These are phyloP conservation scores for Achlya hypogyna DNA, from an alignment of 352 stramenopile genomes.

Conservation along the genomic window DNA sequence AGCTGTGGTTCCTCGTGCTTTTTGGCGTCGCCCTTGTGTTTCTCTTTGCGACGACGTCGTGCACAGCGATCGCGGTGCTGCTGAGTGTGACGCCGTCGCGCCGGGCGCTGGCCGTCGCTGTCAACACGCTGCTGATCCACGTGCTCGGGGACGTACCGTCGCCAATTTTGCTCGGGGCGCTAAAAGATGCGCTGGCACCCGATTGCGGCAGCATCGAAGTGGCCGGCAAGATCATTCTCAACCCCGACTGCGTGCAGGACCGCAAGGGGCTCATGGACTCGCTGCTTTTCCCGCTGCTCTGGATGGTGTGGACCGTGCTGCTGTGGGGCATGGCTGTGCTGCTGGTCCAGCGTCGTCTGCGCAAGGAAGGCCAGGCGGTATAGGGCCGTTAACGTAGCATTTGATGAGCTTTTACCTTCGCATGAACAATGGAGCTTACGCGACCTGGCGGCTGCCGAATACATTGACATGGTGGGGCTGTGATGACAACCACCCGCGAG, in stretches of 20 bases:
- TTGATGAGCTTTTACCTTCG: too few species aligned
- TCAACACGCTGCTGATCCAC: constrained; percentile 89
- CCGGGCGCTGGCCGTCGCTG: constrained; percentile 83
- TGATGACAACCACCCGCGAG: too few species aligned
- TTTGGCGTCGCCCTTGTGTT: constrained; percentile 61
- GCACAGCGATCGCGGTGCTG: constrained; percentile 83
- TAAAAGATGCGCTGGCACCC: constrained; percentile 91
- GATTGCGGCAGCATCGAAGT: constrained; percentile 68
- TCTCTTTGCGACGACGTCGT: constrained; percentile 64
- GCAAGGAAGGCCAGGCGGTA: not conserved
- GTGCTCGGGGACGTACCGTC: constrained; percentile 90
- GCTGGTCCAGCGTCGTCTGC: constrained; percentile 3
- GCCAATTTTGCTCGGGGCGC: constrained; percentile 85
- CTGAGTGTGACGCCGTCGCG: constrained; percentile 80
- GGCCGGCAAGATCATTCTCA: constrained; percentile 44
- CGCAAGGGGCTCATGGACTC: constrained; percentile 49
- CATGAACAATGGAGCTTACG: too few species aligned
- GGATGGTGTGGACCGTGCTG: constrained; percentile 60
- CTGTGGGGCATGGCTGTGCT: constrained; percentile 29
- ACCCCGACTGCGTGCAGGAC: constrained; percentile 55
- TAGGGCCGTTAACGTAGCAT: too few species aligned
- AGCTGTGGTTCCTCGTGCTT: constrained; percentile 52
- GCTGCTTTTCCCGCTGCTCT: constrained; percentile 67
- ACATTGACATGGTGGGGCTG: too few species aligned
- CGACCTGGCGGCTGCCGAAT: too few species aligned